phyloP scores from a whole-genome alignment of 108 stramenopile species.

The Cylindrotheca closterium region DNA sequence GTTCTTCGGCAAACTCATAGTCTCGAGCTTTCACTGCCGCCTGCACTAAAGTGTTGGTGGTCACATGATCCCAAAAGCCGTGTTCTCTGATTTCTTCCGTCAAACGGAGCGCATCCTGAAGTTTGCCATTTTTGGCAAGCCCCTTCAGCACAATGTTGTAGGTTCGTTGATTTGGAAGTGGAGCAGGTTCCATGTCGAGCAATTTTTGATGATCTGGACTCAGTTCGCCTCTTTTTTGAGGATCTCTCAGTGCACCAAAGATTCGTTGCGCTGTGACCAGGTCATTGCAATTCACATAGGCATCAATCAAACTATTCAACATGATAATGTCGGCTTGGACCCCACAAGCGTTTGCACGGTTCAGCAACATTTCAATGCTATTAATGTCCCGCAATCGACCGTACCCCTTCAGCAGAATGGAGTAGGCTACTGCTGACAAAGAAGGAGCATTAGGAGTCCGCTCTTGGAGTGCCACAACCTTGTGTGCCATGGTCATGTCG shows the following conservation, averaged over 20 bases:
- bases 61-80: constrained; percentile 73
- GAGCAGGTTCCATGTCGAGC: constrained; percentile 21
- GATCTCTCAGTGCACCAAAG: constrained; percentile 46
- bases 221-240: background rate
- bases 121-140: constrained; percentile 45
- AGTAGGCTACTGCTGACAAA: constrained; percentile 69
- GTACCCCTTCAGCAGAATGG: constrained; percentile 78
- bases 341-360: constrained; percentile 49
- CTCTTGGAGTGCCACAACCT: constrained; percentile 69
- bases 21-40: constrained; percentile 58
- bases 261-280: constrained; percentile 50
- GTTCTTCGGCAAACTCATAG: constrained; percentile 61
- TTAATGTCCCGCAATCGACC: constrained; percentile 55
- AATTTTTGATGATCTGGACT: constrained; percentile 2
- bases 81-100: constrained; percentile 38
- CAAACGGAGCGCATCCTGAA: constrained; percentile 45
- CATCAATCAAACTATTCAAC: constrained; percentile 74
- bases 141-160: constrained; percentile 85
- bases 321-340: constrained; percentile 30
- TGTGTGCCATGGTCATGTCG: constrained; percentile 67
- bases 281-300: constrained; percentile 73
- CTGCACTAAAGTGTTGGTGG: constrained; percentile 81
- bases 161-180: constrained; percentile 59
- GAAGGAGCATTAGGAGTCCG: constrained; percentile 60
- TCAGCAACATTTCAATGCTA: constrained; percentile 56